Evolutionary conservation across 2,329 filamentous ascomycete genomes (phyloP).

Genomic region (Fusarium nygamai): DNA sequence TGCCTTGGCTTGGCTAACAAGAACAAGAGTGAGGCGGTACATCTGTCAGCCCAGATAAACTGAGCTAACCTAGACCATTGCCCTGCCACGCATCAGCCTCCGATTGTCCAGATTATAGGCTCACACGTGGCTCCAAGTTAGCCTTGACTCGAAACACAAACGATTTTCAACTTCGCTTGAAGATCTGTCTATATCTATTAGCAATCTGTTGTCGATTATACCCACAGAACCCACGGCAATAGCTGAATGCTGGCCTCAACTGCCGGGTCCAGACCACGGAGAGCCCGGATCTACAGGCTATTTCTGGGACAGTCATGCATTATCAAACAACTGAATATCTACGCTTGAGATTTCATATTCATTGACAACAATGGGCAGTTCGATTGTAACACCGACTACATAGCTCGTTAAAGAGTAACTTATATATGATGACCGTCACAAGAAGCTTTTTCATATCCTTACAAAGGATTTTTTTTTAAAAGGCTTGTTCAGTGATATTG

Average conservation of each 20-base stretch:
- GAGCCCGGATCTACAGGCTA: slow-evolving; percentile 13
- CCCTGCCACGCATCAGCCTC: slow-evolving; percentile 20
- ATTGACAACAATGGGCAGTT: background rate
- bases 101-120: background rate
- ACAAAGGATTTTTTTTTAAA: too few species aligned
- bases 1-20: background rate
- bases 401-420: too few species aligned
- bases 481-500: too few species aligned
- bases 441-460: background rate
- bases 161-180: background rate
- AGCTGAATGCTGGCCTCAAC: background rate
- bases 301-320: background rate
- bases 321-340: background rate
- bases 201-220: background rate
- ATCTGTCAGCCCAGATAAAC: background rate
- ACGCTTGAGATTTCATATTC: background rate
- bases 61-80: slow-evolving; percentile 11
- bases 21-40: slow-evolving; percentile 34
- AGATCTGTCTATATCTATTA: background rate
- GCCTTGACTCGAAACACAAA: background rate
- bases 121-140: background rate
- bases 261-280: background rate
- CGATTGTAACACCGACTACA: background rate
- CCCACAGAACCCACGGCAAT: slow-evolving; percentile 14
- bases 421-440: too few species aligned